Base-by-base conservation (phyloP, 768 basidiomycete species). In the Tremella mesenterica region DNA sequence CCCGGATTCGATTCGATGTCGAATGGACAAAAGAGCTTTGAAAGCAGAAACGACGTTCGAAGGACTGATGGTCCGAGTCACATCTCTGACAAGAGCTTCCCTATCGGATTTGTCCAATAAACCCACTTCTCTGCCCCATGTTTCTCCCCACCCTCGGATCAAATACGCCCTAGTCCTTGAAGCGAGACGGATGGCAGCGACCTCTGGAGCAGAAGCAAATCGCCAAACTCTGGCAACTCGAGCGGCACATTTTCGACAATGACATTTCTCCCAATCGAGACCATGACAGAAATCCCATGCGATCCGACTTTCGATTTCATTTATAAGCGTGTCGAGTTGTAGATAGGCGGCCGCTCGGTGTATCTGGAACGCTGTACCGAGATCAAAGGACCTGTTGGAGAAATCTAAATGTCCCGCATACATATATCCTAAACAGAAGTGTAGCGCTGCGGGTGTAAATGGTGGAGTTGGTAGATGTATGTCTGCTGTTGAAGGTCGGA, bases 351-450 rank as follows among this genome's bases (percentile, higher is more conserved):
- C 83, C 0, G 88, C 82, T 33, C 84, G 83, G 71, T 90, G 81
- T 64, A 97, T 88, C 57, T 86, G 81, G 70, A 97, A 89, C 0
- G 87, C 86, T 14, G 91, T 96, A 39, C 83, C 79, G 61, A 97
- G 83, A 75, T 97, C 93, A 74, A 89, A 95, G 0, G 87, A 83
- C 13, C 93, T 79, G 63, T 96, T 86, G 3, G 88, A 90, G 72
- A 97, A 95, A 26, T 85, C 78, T 41, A 97, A 84, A 3, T 90
- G 93, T 38, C 93, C 95, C 4, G 90, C 88, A 67, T 97, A 97
- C 43, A 97, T 82, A 75, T 85, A 96, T 2, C 90, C 90, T 44
- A 96, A 80, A 33, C 88, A 88, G 71, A 96, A 96, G 69, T 93
- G 88, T 4, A 95, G 78, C 0, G 90, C 87, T 1, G 92, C 86